These are phyloP conservation scores for Colletotrichum plurivorum DNA, from an alignment of 2,329 filamentous ascomycete genomes.

Conservation along the genomic window DNA sequence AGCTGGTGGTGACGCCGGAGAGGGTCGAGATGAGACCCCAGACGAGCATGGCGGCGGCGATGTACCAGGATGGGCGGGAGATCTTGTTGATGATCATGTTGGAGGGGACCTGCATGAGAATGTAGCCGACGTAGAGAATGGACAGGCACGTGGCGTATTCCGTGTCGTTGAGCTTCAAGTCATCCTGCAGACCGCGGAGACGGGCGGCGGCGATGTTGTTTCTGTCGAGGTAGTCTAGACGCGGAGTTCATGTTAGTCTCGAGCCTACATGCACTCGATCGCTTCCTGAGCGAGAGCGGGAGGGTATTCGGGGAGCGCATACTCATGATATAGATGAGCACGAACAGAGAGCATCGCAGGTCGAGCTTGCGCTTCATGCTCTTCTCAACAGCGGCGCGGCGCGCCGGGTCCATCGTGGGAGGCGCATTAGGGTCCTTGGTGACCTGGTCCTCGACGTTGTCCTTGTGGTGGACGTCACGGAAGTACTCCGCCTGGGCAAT, in stretches of 20 bases:
- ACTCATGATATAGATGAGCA: conserved; percentile 78
- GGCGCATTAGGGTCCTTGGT: conserved; percentile 26
- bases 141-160: conserved; percentile 75
- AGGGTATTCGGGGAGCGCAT: background rate
- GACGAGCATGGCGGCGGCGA: conserved; percentile 65
- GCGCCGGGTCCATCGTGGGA: conserved; percentile 55
- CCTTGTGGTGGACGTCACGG: conserved; percentile 21
- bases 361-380: conserved; percentile 80
- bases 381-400: conserved; percentile 72
- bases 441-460: conserved; percentile 25
- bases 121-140: conserved; percentile 77
- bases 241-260: conserved; percentile 69
- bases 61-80: conserved; percentile 65
- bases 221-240: conserved; percentile 72
- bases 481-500: conserved; percentile 19
- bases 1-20: conserved; percentile 66
- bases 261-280: conserved; percentile 58
- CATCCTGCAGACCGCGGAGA: conserved; percentile 74
- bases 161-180: conserved; percentile 67
- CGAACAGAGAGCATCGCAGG: conserved; percentile 75
- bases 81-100: conserved; percentile 72
- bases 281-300: too few relatives aligned
- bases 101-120: conserved; percentile 74
- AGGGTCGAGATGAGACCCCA: conserved; percentile 74
- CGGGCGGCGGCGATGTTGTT: conserved; percentile 79